These are phyloP conservation scores for Pseudomassariella vexata DNA, from an alignment of 2,329 filamentous ascomycete species.

Conservation along the genomic window DNA sequence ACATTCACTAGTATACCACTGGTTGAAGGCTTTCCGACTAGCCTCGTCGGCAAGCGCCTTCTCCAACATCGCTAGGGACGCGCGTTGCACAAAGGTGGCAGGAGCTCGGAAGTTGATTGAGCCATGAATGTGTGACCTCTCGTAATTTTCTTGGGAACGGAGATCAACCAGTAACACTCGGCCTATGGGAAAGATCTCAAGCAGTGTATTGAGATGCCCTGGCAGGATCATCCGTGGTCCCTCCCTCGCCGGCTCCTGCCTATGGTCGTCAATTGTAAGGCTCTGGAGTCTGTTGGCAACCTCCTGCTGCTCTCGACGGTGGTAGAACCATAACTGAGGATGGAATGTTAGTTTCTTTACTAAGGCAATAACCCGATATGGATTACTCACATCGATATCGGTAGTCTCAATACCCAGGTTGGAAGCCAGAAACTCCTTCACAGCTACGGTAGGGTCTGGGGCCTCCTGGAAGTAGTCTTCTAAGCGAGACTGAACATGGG, in stretches of 20 bases:
- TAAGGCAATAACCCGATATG: neutral
- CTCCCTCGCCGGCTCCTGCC: conserved; percentile 19
- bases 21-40: conserved; percentile 38
- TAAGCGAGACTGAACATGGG: conserved; percentile 42
- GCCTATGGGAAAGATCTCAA: conserved; percentile 42
- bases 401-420: conserved; percentile 45
- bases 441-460: conserved; percentile 40
- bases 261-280: conserved; percentile 33
- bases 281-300: conserved; percentile 38
- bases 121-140: conserved; percentile 44
- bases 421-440: conserved; percentile 48
- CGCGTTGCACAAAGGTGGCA: conserved; percentile 39
- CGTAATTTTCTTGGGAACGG: conserved; percentile 38
- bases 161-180: conserved; percentile 45
- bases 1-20: conserved; percentile 40
- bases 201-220: conserved; percentile 41
- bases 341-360: conserved; percentile 11
- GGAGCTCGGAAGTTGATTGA: conserved; percentile 48
- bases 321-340: conserved; percentile 43
- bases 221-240: conserved; percentile 44
- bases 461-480: conserved; percentile 48
- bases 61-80: conserved; percentile 45
- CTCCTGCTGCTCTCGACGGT: conserved; percentile 43
- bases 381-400: conserved; percentile 39
- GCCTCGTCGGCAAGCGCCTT: conserved; percentile 42